Base-by-base conservation (phyloP, 352 stramenopile species). In the Globisporangium megalacanthum region DNA sequence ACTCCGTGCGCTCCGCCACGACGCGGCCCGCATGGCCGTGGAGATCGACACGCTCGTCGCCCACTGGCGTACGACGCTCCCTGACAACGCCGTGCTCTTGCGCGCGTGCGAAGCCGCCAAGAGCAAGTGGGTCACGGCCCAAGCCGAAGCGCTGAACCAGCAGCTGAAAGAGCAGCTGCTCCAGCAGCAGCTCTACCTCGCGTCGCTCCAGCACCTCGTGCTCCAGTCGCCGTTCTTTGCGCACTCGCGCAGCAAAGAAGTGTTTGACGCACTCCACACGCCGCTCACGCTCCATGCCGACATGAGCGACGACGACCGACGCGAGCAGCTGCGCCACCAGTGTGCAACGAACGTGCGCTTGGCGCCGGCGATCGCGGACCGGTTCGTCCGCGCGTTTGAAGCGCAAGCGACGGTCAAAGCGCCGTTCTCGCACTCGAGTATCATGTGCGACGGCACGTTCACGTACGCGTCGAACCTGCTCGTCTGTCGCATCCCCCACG, bases 141-240 rank as follows among this genome's bases (percentile, higher is more conserved):
- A 86, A 49, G 62, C 78, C 3, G 77, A 88, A 31, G 53, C 69
- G 37, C 57, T 83, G 20, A 88, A 88, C 50, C 63, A 61, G 4
- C 57, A 70, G 57, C 69, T 88, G 29, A 78, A 78, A 48, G 69
- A 83, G 61, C 77, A 86, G 59, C 60, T 84, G 17, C 50, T 78
- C 42, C 75, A 88, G 58, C 77, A 87, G 57, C 77, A 87, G 60
- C 65, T 87, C 37, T 80, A 82, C 52, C 67, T 88, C 15, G 77
- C 77, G 29, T 83, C 77, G 1, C 60, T 88, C 17, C 77, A 88
- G 50, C 77, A 69, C 51, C 58, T 74, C 29, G 67, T 86, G 49
- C 67, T 74, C 3, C 70, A 83, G 59, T 78, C 75, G 37, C 77
- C 77, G 36, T 63, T 88, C 31, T 57, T 81, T 15, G 49, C 62